Evolutionary conservation across 371 early-diverging fungal genomes (phyloP), one percentile per base, ranked within the genome.

Genomic region (Cokeromyces recurvatus): DNA sequence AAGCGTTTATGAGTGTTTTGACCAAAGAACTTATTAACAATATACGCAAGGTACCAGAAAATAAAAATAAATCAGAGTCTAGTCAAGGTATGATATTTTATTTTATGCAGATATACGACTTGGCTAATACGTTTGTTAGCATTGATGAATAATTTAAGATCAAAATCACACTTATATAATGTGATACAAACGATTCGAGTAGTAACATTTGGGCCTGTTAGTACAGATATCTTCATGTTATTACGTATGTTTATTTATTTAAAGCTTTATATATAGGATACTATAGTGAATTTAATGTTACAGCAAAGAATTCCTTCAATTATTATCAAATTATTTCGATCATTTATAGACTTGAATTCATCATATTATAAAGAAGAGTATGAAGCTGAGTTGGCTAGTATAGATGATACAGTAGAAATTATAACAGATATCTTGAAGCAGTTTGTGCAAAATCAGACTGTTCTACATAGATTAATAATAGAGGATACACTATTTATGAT

Each of bases 401-500:
- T 59, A n/a, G 48, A 53, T 3, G 66, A 65, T 4, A 55, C 54
- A 2, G 63, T 60, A 2, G 35, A 54, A 32, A 51, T 69, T 2
- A 40, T 77, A 7, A 43, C 60, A 0, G 64, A 62, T 38, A 74
- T 65, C 11, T 31, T 77, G 34, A 53, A 59, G 41, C 57, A 62
- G 29, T 70, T 71, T 43, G 66, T 74, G 1, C 51, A 54, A 7
- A 67, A 65, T 24, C 56, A 48, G 19, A 34, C 60, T 15, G 53
- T 71, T 3, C 42, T 74, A 9, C 67, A 59, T 35, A 51, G 68
- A 43, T 29, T 74, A 17, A 52, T 74, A 12, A 48, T 58, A 15
- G 68, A 77, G 37, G 77, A 77, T 43, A 65, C 64, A 10, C 62
- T 77, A 25, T 71, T 67, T 25, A 67, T 61, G 44, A 51, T 74